phyloP scores from a whole-genome alignment of 2,329 filamentous ascomycete species.

The Pezicula carpinea region DNA sequence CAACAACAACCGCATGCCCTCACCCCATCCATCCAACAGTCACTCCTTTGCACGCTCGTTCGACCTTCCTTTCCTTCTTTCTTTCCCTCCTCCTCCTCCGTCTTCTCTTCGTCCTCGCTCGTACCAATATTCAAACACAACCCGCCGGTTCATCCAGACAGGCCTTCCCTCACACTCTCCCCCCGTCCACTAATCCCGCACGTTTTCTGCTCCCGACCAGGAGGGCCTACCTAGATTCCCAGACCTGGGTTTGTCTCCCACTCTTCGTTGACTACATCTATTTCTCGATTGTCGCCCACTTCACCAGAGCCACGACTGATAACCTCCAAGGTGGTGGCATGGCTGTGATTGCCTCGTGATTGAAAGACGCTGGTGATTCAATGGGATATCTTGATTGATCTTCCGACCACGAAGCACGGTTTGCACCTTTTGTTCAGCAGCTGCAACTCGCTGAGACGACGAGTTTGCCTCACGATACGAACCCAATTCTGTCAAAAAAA shows the following conservation, averaged over 20 bases:
- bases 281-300: not conserved
- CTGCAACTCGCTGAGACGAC: not conserved
- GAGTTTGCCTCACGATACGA: not conserved
- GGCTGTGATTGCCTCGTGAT: slow-evolving; percentile 14
- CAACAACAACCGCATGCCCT: no score
- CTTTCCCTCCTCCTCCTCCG: no score
- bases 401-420: slow-evolving; percentile 8
- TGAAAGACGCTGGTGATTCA: slow-evolving; percentile 14
- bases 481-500: not conserved
- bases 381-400: slow-evolving; percentile 25
- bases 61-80: no score
- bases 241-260: not conserved
- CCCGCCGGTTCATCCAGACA: no score
- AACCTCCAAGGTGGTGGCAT: slow-evolving; percentile 6
- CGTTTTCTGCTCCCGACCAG: not conserved
- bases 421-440: slow-evolving; percentile 13
- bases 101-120: no score
- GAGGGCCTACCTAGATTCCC: not conserved
- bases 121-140: no score
- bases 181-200: not conserved
- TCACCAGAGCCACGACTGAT: slow-evolving; percentile 15
- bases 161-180: no score
- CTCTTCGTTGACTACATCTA: not conserved
- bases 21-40: no score
- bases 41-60: no score